Base-by-base conservation (phyloP, 1,139 yeast genomes). In the Yamadazyma atmosphaerica region DNA sequence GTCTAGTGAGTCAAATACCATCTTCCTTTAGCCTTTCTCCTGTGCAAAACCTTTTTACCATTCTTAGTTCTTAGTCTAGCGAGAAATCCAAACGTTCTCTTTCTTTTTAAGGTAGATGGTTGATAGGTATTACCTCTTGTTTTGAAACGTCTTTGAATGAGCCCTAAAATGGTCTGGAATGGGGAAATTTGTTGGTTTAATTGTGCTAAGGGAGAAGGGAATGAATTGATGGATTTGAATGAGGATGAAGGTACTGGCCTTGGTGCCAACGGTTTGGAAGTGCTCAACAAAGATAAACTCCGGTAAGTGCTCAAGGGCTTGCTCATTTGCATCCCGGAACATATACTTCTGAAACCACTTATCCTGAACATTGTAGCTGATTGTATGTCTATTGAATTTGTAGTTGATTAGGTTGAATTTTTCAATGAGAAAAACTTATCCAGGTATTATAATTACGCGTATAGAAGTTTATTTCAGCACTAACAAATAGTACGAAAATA, bases 41-140 rank as follows among this genome's bases (percentile, higher is more conserved):
- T 77, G 40, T 78, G 78, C 43, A 92, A 68, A 34, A 92, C 77
- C 58, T 83, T 86, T 52, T 90, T 78, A 9, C 98, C 98, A 29
- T 80, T 77, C 51, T 76, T 79, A n/a, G 84, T 67, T 58, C 82
- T 79, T 63, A 86, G 77, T 58, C 97, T 80, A n/a, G 96, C 92
- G 55, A 92, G 72, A 53, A 90, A 92, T 0, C 98, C 98, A 45
- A 86, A 76, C 25, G 86, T 83, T 64, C 96, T 83, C 71, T 92
- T 92, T 60, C 98, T 78, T 59, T 86, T 88, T 47, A 87, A 69
- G 1, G 95, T 89, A 42, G 90, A 84, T 33, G 98, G 98, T 62
- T 90, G 98, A 63, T 85, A 92, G 16, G 96, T 88, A 65, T 88
- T 86, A 64, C 98, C 98, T 70, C 95, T 81, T 21, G 89, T 74